Evolutionary conservation across 805 yeast species (phyloP).

Genomic region (Zygosaccharomyces bisporus): DNA sequence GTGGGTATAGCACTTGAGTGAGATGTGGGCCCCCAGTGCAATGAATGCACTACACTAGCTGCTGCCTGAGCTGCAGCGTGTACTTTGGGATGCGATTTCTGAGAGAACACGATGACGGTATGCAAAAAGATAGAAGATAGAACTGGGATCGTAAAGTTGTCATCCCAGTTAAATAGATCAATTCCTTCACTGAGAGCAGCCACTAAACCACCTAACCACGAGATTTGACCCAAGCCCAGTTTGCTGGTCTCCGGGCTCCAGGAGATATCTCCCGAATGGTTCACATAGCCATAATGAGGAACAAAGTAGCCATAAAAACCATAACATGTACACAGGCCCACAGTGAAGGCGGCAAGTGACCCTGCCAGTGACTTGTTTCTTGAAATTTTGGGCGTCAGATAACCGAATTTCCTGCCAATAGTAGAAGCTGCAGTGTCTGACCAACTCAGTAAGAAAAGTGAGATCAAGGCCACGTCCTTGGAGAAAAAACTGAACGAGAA

Average conservation of each 20-base stretch:
- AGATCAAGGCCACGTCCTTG: conserved; percentile 74
- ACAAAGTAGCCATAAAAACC: conserved; percentile 69
- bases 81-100: conserved; percentile 15
- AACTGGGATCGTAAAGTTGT: conserved; percentile 91
- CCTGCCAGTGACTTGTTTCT: conserved; percentile 86
- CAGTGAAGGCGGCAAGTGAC: conserved; percentile 73
- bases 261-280: conserved; percentile 52
- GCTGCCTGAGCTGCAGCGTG: conserved; percentile 4
- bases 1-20: background rate
- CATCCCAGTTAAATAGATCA: conserved; percentile 74
- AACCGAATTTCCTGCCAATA: conserved; percentile 81
- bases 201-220: conserved; percentile 67
- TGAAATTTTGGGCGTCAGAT: conserved; percentile 73
- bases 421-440: conserved; percentile 97
- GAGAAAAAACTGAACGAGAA: conserved; percentile 67
- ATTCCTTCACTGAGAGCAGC: conserved; percentile 87
- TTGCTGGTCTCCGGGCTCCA: conserved; percentile 64
- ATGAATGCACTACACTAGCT: conserved; percentile 1
- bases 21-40: conserved; percentile 2
- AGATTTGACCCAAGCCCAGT: conserved; percentile 49
- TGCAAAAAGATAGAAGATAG: conserved; percentile 66
- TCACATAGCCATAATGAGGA: conserved; percentile 56
- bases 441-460: conserved; percentile 86
- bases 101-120: conserved; percentile 41
- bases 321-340: conserved; percentile 66